Evolutionary conservation across 139 green algal species (phyloP), one percentile per base, ranked within the genome.

Genomic region (Micractinium sp.): DNA sequence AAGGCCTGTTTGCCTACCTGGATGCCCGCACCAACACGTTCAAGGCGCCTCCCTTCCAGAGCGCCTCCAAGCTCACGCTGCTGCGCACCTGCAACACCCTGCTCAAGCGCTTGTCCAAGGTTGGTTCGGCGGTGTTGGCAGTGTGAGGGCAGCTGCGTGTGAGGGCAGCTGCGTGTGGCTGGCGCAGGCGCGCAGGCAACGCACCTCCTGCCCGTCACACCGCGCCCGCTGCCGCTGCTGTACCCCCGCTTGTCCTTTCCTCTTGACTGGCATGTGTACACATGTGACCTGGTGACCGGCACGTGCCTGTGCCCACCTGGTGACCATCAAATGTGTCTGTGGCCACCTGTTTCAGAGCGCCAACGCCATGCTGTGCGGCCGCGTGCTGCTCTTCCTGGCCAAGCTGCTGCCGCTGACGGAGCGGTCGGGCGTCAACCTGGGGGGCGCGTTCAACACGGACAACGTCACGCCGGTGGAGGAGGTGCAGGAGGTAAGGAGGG

Each of bases 81-180:
- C 93, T 96, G 71, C 91, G 93, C 53, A 93, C 92, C 53, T 96
- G 93, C 92, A 96, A 94, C 89, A 82, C 92, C 78, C 91, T 97
- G 80, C 89, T 96, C 27, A 88, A 91, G 25, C 90, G 95, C 18
- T 90, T 96, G 27, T 93, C 89, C 36, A 95, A 95, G 82, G 78
- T 90, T 66, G 67, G 73, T 36, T 31, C 2, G 61, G 61, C 1
- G 35, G 63, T 71, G 63, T 25, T 5, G 63, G 63, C 63, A 23
- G 20, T 2, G 63, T 71, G 12, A 27, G 63, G 20, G 63, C 63
- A 23, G 20, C 3, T 35, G 29, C 67, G 69, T 35, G 69, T 76
- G 69, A 56, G 5, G 47, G 47, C 47, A 9, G 63, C 14, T 5
- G 63, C 63, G n/a, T n/a, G n/a, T 71, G 22, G 63, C 63, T 27